Percentiles rank a stretch among this genome's conserved stretches.
Conservation (phyloP, 768 basidiomycete genomes). For the Peribolospora kevripleyi region DNA sequence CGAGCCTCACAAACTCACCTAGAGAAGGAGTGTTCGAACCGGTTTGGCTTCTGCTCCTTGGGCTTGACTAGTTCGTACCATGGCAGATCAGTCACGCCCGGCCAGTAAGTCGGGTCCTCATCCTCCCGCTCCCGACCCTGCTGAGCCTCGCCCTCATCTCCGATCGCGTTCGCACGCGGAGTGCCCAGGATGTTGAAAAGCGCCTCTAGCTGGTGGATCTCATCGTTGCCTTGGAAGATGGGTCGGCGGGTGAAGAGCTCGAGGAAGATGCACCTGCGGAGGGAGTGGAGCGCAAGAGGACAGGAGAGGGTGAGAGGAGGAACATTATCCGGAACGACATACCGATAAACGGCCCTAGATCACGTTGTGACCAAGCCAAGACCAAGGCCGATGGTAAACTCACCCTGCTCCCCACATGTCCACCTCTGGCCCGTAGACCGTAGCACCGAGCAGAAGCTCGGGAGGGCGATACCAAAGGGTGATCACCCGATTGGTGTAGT, state of each 20-base stretch:
- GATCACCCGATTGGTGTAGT: conserved; percentile 98
- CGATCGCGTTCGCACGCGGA: conserved; percentile 22
- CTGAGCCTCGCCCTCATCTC: too few species aligned
- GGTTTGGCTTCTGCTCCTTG: conserved; percentile 42
- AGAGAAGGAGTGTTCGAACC: conserved; percentile 60
- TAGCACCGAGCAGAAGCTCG: conserved; percentile 80
- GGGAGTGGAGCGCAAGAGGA: neutral
- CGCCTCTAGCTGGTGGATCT: conserved; percentile 86
- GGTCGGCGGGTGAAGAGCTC: conserved; percentile 89
- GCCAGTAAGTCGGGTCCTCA: conserved; percentile 46
- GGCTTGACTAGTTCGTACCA: conserved; percentile 99
- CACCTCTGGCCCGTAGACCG: conserved; percentile 86
- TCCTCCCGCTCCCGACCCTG: too few species aligned
- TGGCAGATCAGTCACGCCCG: conserved; percentile 53
- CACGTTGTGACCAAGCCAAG: neutral
- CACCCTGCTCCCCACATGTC: conserved; percentile 99
- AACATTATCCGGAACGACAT: neutral
- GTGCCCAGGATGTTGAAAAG: conserved; percentile 81
- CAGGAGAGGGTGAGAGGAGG: neutral
- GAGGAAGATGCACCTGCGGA: conserved; percentile 77
- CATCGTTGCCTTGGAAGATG: conserved; percentile 92
- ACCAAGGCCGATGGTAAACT: conserved; percentile 10
- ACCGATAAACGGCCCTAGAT: neutral
- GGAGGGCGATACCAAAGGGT: conserved; percentile 97
- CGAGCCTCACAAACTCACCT: conserved; percentile 29